These are phyloP conservation scores for Aspergillus thermomutatus DNA, from an alignment of 2,329 filamentous ascomycete species.

Conservation along the genomic window DNA sequence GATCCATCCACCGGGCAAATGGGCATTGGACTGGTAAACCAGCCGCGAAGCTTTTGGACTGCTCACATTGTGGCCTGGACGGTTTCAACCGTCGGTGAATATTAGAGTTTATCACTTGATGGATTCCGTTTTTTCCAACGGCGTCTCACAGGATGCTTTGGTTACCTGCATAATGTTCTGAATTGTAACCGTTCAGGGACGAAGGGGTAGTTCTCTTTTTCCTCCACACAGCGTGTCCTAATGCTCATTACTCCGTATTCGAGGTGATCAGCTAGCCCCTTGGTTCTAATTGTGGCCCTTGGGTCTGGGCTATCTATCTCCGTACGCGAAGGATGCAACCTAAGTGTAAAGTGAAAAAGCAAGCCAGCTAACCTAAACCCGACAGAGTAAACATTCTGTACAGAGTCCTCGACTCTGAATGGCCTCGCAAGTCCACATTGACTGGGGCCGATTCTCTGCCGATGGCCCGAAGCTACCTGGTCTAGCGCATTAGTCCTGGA, in stretches of 20 bases:
- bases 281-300: no score
- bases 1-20: background rate
- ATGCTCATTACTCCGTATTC: background rate
- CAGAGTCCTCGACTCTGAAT: background rate
- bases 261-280: background rate
- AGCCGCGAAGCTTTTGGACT: slow-evolving; percentile 10
- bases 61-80: slow-evolving; percentile 5
- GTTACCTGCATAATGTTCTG: background rate
- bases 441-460: background rate
- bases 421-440: background rate
- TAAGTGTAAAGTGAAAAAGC: background rate
- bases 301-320: no score
- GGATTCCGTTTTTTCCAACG: background rate
- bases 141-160: background rate
- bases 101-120: slow-evolving; percentile 4
- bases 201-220: background rate
- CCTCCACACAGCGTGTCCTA: background rate
- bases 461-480: background rate
- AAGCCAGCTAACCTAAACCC: background rate
- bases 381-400: background rate
- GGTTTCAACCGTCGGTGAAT: slow-evolving; percentile 11
- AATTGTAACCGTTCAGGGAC: background rate
- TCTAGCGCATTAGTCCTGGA: background rate
- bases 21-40: slow-evolving; percentile 2
- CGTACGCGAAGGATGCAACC: no score